Evolutionary conservation across 495 filamentous ascomycete species (phyloP), one percentile per base, ranked within the genome.

Genomic region (Rhypophila decipiens): DNA sequence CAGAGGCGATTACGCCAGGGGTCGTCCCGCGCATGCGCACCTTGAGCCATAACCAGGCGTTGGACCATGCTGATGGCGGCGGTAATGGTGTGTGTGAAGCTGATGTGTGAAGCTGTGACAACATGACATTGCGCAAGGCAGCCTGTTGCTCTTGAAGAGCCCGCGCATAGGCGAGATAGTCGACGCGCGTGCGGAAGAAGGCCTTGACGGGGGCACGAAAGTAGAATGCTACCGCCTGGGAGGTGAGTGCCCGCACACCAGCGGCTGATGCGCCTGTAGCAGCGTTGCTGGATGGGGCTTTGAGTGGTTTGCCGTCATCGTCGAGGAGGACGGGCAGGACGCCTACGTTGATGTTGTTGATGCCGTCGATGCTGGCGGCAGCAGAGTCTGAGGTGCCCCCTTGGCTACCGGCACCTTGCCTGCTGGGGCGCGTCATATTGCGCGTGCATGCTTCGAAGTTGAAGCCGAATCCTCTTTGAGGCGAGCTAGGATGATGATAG

Each of bases 151-250:
- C 63, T 27, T 70, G 64, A 3, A 66, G 51, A 27, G 44, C 75
- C 64, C 74, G 65, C 1, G 70, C 72, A 46, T 74, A 75, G 8
- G 69, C 70, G 22, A 75, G 66, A 45, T 85, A 95, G 74, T 96
- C 90, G 52, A 96, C 87, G 44, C 90, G 71, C 3, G 84, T 88
- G 43, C 86, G 78, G 63, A 96, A 91, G 64, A 96, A 96, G 3
- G 88, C 84, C 63, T 94, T 94, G 23, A 87, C 82, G 2, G 90
- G 90, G 2, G 87, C 86, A 48, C 90, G 72, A 56, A 95, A 96
- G 64, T 93, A 96, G 55, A 95, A 94, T 20, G 88, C 82, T 35
- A 95, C 73, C 39, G 84, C 64, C 55, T 90, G 86, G 3, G 87
- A 81, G 55, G 81, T 86, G 46, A 94, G 58, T 21, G 89, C 88